Evolutionary conservation across 2,329 filamentous ascomycete genomes (phyloP), one percentile per base, ranked within the genome.

Genomic region (Colletotrichum destructivum): DNA sequence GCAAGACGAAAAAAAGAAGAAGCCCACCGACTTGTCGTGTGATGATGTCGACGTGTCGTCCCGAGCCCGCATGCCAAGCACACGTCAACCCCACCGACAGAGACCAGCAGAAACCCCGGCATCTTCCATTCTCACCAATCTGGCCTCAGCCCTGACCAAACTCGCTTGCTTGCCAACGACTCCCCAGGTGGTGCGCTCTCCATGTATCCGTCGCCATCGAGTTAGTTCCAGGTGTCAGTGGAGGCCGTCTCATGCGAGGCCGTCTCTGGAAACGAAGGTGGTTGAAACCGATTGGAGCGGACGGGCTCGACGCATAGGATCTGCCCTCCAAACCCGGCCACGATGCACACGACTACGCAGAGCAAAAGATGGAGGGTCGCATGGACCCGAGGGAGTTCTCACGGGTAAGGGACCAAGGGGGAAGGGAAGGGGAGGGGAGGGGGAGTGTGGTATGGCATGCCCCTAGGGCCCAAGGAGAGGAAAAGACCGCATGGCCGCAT

Each of bases 401-500:
- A 42, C 21, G 12, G 54, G 56, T 21, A 12, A 44, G 18, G n/a
- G 31, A 8, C 31, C 8, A 35, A 9, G 40, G 16, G 38, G 23
- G 51, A 9, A 21, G 38, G 23, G 51, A 4, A 21, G 31, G 11
- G 54, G 35, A 18, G 51, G 51, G 51, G 18, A 18, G 31, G 31
- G 1, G 31, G 7, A 9, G 7, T 35, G 31, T 35, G 31, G 31
- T 35, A 35, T 35, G 31, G 31, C 31, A 35, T 35, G 31, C 8
- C 31, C 12, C 8, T 31, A 31, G 26, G 5, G 26, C 26, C 26
- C 26, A 31, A 31, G 26, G 26, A 31, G 26, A 31, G 26, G 26
- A 56, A 40, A 56, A 60, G 56, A 15, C 56, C 56, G 56, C 56
- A 46, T 42, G 42, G 26, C 59, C 59, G 31, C 44, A 49, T 62